Conservation (phyloP, 1,139 yeast species). For the Magnusiomyces magnusii region DNA sequence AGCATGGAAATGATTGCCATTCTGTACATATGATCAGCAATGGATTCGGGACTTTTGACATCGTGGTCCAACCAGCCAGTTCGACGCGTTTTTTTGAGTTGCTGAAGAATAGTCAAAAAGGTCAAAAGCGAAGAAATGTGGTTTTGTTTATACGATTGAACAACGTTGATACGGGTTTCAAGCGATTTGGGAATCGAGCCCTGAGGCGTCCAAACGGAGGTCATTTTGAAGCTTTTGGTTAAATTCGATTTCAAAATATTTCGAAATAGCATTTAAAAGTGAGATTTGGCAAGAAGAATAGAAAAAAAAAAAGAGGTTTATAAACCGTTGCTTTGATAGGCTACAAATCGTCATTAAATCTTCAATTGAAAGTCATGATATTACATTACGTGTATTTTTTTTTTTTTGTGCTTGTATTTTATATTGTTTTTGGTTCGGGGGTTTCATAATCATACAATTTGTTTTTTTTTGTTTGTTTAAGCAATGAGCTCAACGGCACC, state of each 20-base stretch:
- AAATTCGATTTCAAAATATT: no score
- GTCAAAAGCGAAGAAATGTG: conserved; percentile 21
- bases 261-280: no score
- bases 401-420: background rate
- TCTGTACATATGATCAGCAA: conserved; percentile 94
- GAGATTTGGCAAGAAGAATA: no score
- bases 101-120: conserved; percentile 68
- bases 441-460: background rate
- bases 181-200: conserved; percentile 13
- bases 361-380: no score
- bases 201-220: conserved; percentile 13
- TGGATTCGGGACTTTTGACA: conserved; percentile 61
- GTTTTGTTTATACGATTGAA: conserved; percentile 1
- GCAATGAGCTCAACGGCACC: conserved; percentile 99
- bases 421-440: no score
- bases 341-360: no score
- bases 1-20: conserved; percentile 83
- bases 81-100: conserved; percentile 71
- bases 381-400: background rate
- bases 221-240: no score
- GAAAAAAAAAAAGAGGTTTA: no score
- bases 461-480: conserved; percentile 38
- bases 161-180: conserved; percentile 9
- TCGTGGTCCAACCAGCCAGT: conserved; percentile 92
- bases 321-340: no score